Evolutionary conservation across 2,329 filamentous ascomycete genomes (phyloP), one percentile per base, ranked within the genome.

Genomic region (Bertia moriformis): DNA sequence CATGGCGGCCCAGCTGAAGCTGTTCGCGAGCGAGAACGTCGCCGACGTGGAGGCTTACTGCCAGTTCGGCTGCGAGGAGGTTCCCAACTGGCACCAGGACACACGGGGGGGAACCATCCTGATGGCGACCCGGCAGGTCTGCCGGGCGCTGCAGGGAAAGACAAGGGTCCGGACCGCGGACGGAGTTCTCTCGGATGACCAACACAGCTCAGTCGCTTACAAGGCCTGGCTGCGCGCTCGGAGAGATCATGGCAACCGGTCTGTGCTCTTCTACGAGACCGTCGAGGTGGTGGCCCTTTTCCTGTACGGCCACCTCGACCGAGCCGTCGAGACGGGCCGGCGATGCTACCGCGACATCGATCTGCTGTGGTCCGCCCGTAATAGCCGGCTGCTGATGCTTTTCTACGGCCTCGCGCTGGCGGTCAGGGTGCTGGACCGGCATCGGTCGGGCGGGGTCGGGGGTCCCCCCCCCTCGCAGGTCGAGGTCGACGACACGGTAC

Each of bases 91-190:
- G 83, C 64, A 76, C 37, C 62, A 68, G 35, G 83, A 87, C 48
- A 69, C 79, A 1, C 68, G 81, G 42, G 83, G 83, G 14, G 83
- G 83, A 2, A 74, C 75, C 0, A 62, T 86, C 39, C 60, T 88
- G 4, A 71, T 82, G 43, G 68, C 71, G 2, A 65, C 79, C 3
- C 63, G 78, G 38, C 83, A 88, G 51, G 67, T 72, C 18, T 71
- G 69, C 38, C 71, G 80, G 38, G 79, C 83, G 17, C 58, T 88
- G 15, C 80, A 86, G 52, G 83, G 83, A 40, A 88, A 86, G 54
- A 88, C 83, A 0, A 57, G 57, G 10, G 57, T 58, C 2, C 55
- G 60, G 10, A 60, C 68, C 7, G 57, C 76, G 0, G 50, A 63
- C 0, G 62, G 68, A 14, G 65, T 87, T 10, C 69, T 88, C 62